Evolutionary conservation across 352 stramenopile species (phyloP), one percentile per base, ranked within the genome.

Genomic region (Pythium oligandrum): DNA sequence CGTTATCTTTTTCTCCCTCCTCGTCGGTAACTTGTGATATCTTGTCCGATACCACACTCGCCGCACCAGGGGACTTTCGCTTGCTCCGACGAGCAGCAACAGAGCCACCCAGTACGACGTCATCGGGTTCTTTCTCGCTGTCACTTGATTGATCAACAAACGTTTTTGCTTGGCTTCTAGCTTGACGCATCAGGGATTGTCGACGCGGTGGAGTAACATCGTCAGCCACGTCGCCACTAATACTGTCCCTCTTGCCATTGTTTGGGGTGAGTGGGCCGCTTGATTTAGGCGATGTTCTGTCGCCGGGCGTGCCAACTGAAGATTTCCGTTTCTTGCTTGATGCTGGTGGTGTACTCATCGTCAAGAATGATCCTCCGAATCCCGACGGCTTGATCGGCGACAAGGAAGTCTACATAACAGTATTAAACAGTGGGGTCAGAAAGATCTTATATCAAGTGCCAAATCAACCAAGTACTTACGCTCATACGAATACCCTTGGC

Each of bases 381-480:
- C 75, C 76, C 4, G 66, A 71, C 1, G 71, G 64, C n/a, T 87
- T 89, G 54, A 93, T 93, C 0, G 82, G 82, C 7, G 82, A 93
- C 40, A 93, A 46, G 6, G 71, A 88, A 1, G 69, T 71, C 82
- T 93, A 53, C 4, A 11, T 12, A 46, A 53, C 36, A 56, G 49
- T 11, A 51, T 10, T 38, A 60, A 36, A n/a, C 58, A 57, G 34
- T 53, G n/a, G 65, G 44, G 1, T 39, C 12, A 44, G 11, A 10
- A n/a, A 6, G 17, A 44, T 47, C 8, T 30, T 8, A 32, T 26
- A 47, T 47, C n/a, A 36, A 42, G 38, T 9, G 32, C 7, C 4
- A 56, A 26, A 36, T 31, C 42, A 9, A 12, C 50, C 4, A 43
- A 10, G 48, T 26, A 82, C 80, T 44, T 63, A 90, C 80, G 40